Evolutionary conservation across 1,284 basidiomycete genomes (phyloP).

Genomic region (Apiotrichum gracile): DNA sequence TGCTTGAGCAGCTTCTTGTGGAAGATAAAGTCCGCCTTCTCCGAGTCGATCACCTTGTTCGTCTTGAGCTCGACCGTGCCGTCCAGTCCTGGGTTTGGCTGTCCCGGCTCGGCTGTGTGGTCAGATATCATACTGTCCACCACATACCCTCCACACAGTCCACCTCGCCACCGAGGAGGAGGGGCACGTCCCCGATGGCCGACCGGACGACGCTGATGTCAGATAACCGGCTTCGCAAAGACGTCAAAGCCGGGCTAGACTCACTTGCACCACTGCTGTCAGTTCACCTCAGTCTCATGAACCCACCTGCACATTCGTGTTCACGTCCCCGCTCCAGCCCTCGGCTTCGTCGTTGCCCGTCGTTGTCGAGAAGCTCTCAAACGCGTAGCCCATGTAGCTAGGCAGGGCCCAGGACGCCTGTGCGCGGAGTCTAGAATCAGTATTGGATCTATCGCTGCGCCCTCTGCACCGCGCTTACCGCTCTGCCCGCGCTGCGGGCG

Average conservation of each 20-base stretch:
- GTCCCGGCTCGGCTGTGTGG: conserved; percentile 16
- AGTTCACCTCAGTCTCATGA: neutral
- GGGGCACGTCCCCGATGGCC: conserved; percentile 69
- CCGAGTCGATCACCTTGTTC: conserved; percentile 66
- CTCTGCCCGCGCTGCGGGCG: conserved; percentile 24
- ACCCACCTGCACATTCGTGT: conserved; percentile 70
- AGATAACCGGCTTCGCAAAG: neutral
- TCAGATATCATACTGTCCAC: neutral
- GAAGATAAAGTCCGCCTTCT: conserved; percentile 66
- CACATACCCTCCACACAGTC: conserved; percentile 76
- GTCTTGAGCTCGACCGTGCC: conserved; percentile 87
- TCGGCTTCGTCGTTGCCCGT: conserved; percentile 31
- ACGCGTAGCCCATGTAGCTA: conserved; percentile 45
- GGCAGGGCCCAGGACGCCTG: conserved; percentile 31
- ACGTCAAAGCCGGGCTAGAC: neutral
- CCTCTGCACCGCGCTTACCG: conserved; percentile 16
- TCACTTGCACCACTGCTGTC: conserved; percentile 67
- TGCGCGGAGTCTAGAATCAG: conserved; percentile 1
- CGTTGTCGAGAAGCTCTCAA: conserved; percentile 41
- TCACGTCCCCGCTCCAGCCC: conserved; percentile 79
- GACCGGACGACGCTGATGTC: conserved; percentile 68
- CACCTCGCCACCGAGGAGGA: conserved; percentile 89
- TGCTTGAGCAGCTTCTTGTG: conserved; percentile 93
- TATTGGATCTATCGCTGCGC: too few species aligned
- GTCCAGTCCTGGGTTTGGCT: conserved; percentile 34